These are phyloP conservation scores for Tulasnella sp. DNA, from an alignment of 768 basidiomycete species.

Conservation along the genomic window DNA sequence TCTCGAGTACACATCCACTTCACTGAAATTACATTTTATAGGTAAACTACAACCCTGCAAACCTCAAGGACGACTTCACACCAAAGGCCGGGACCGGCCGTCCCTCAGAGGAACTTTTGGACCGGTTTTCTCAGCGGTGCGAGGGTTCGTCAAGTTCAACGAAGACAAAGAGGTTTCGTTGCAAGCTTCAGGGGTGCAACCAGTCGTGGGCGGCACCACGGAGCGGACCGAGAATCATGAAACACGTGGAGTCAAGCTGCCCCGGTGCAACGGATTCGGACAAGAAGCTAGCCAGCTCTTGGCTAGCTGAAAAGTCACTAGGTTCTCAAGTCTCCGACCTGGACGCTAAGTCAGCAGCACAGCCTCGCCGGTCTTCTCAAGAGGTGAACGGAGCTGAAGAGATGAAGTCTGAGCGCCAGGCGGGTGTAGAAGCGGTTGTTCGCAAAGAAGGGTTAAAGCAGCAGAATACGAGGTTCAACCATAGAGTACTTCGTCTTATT, in stretches of 20 bases:
- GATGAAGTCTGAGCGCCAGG: not conserved
- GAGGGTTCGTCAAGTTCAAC: too few relatives aligned
- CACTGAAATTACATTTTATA: too few relatives aligned
- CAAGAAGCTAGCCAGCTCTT: not conserved
- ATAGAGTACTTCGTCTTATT: not conserved
- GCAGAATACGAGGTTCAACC: not conserved
- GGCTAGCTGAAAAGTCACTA: too few relatives aligned
- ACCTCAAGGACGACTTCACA: too few relatives aligned
- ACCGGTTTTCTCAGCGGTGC: too few relatives aligned
- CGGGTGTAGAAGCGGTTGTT: not conserved
- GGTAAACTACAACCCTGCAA: too few relatives aligned
- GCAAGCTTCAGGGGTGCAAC: not conserved
- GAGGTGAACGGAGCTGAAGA: not conserved
- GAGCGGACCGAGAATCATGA: not conserved
- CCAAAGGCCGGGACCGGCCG: too few relatives aligned
- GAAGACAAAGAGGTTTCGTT: conserved; percentile 24
- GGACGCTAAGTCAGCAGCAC: too few relatives aligned
- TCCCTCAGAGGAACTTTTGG: too few relatives aligned
- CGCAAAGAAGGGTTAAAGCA: not conserved
- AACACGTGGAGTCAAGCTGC: not conserved
- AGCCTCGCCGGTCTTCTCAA: not conserved
- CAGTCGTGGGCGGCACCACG: not conserved
- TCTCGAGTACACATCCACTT: too few relatives aligned
- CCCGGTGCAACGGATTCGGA: not conserved
- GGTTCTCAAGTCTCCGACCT: too few relatives aligned